A percentile compares a stretch with the other conserved stretches of the same genome.
phyloP scores from a whole-genome alignment of 768 basidiomycete species.

The Xerocomellus amylosporus region DNA sequence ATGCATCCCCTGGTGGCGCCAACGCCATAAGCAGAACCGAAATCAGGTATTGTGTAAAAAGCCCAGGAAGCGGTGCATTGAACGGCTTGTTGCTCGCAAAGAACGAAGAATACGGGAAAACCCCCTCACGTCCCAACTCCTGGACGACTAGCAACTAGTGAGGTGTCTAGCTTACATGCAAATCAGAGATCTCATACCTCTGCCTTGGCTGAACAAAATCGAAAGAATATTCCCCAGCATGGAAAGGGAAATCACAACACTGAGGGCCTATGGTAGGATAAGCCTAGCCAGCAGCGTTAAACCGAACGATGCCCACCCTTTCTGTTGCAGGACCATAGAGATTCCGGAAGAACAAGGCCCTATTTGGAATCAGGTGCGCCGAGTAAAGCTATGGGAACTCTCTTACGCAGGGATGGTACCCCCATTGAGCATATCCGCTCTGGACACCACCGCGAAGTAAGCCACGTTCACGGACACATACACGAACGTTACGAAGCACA shows the following conservation, averaged over 20 bases:
- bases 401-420: constrained; percentile 67
- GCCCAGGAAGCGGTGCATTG: constrained; percentile 59
- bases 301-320: constrained; percentile 37
- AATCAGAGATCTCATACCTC: constrained; percentile 43
- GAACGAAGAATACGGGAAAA: constrained; percentile 62
- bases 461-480: constrained; percentile 69
- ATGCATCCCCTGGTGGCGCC: constrained; percentile 71
- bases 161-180: neutral
- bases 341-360: constrained; percentile 73
- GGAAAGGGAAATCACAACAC: constrained; percentile 60
- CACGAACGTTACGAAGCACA: constrained; percentile 53
- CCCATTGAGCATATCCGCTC: constrained; percentile 63
- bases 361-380: constrained; percentile 18
- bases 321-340: constrained; percentile 63
- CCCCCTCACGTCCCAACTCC: constrained; percentile 69
- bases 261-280: constrained; percentile 45
- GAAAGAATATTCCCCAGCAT: constrained; percentile 63
- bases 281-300: neutral
- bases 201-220: constrained; percentile 61
- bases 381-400: neutral
- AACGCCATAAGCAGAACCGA: constrained; percentile 53
- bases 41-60: constrained; percentile 60
- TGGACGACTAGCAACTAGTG: constrained; percentile 51
- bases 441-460: constrained; percentile 73
- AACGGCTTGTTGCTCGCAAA: constrained; percentile 74